Base-by-base conservation (phyloP, 768 basidiomycete genomes). In the Podaxis sp. region DNA sequence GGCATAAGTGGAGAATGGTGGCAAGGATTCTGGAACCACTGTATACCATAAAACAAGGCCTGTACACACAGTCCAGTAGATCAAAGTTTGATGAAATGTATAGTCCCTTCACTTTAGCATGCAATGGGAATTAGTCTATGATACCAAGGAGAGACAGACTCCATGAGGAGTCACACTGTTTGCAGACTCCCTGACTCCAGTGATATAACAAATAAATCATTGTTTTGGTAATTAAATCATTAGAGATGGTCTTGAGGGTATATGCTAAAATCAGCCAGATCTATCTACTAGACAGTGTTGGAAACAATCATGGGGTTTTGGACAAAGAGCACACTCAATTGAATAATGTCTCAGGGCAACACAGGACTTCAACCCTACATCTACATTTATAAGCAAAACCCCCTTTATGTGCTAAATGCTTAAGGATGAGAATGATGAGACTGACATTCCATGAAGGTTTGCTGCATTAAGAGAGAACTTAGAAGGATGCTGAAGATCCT, bases 151-250 rank as follows among this genome's bases (percentile, higher is more conserved):
- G 42, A 21, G 27, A 28, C 7, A 28, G 28, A 28, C 6, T 28
- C 28, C 28, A 7, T 7, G 28, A 28, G 7, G 28, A 28, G 6
- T 7, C 44, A 2, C 32, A 57, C 55, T 36, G 42, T 18, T 47
- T 16, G 10, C 42, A 32, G 11, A 57, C 44, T 6, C 55, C 55
- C 10, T 32, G 35, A 32, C 55, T 57, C 18, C 55, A 28, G 9
- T 36, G 40, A 11, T 57, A 57, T 4, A 57, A 57, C 28, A 57
- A n/a, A 42, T 46, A 57, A 36, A 10, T 47, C 55, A 57, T 57
- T 16, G 44, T 57, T 10, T 10, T 27, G 1, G 55, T 46, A 44
- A 57, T 57, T 10, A 57, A 28, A n/a, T 46, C 55, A 16, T 57
- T 46, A 14, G 55, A 57, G 27, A 57, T 23, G 9, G 48, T 47